Percentiles rank a stretch among this genome's conserved stretches.
phyloP scores from a whole-genome alignment of 306 rosid genomes.

The Trifolium repens region DNA sequence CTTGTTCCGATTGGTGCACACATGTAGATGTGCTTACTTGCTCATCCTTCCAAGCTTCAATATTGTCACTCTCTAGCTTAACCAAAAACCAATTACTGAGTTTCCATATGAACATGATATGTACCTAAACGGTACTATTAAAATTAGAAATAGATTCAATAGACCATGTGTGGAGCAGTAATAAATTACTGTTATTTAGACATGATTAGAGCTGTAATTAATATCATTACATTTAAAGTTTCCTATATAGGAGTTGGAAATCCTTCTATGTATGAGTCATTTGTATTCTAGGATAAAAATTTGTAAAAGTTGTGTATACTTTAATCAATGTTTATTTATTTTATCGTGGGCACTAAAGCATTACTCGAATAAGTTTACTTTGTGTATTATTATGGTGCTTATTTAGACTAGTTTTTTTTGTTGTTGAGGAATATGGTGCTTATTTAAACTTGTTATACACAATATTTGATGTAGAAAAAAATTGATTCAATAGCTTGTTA shows the following conservation, averaged over 20 bases:
- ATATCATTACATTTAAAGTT: background rate
- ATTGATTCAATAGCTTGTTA: background rate
- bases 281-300: background rate
- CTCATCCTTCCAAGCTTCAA: slow-evolving; percentile 6
- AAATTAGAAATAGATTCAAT: background rate
- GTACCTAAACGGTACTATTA: background rate
- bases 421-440: background rate
- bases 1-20: background rate
- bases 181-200: background rate
- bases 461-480: no score
- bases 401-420: background rate
- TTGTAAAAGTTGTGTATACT: background rate
- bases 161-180: background rate
- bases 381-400: background rate
- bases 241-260: background rate
- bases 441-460: background rate
- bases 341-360: background rate
- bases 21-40: background rate
- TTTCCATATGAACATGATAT: background rate
- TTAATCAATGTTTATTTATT: background rate
- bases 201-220: background rate
- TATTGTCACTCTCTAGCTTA: slow-evolving; percentile 8
- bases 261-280: background rate
- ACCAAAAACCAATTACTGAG: background rate
- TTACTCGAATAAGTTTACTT: background rate